phyloP scores from a whole-genome alignment of 1,139 yeast species.

The Hyphopichia burtonii region DNA sequence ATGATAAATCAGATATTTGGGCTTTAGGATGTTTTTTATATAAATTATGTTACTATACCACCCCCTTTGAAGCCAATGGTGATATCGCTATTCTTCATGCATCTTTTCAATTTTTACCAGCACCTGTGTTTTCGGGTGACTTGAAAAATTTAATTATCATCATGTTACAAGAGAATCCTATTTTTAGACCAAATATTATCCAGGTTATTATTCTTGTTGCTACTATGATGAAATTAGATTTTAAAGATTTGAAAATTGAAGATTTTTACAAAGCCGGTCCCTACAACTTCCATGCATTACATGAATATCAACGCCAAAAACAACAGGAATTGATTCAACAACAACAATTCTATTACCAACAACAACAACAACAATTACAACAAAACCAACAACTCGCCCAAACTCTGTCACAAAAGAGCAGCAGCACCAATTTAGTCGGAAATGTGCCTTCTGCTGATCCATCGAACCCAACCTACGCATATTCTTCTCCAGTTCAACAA shows the following conservation, averaged over 20 bases:
- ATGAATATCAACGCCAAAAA: constrained; percentile 42
- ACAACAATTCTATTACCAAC: constrained; percentile 36
- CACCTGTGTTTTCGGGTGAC: constrained; percentile 58
- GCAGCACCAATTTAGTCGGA: background rate
- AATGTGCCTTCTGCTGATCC: background rate
- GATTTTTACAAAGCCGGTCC: constrained; percentile 42
- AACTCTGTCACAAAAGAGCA: background rate
- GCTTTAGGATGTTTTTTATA: constrained; percentile 78
- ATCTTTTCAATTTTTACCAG: constrained; percentile 56
- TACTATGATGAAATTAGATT: constrained; percentile 31
- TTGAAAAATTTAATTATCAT: constrained; percentile 74
- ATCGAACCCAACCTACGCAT: background rate
- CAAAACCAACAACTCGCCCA: constrained; percentile 3
- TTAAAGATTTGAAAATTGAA: constrained; percentile 24
- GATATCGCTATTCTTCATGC: constrained; percentile 73
- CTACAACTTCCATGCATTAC: constrained; percentile 46
- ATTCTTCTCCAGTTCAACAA: background rate
- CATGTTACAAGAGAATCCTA: constrained; percentile 76
- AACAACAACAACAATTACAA: constrained; percentile 16
- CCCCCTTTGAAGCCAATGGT: constrained; percentile 77
- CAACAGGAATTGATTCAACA: constrained; percentile 37
- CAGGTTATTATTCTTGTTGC: constrained; percentile 51
- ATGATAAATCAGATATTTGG: constrained; percentile 81
- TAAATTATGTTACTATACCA: constrained; percentile 74
- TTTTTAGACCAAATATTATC: constrained; percentile 80